Evolutionary conservation across 1,284 basidiomycete genomes (phyloP).

Genomic region (Apiotrichum gamsii): DNA sequence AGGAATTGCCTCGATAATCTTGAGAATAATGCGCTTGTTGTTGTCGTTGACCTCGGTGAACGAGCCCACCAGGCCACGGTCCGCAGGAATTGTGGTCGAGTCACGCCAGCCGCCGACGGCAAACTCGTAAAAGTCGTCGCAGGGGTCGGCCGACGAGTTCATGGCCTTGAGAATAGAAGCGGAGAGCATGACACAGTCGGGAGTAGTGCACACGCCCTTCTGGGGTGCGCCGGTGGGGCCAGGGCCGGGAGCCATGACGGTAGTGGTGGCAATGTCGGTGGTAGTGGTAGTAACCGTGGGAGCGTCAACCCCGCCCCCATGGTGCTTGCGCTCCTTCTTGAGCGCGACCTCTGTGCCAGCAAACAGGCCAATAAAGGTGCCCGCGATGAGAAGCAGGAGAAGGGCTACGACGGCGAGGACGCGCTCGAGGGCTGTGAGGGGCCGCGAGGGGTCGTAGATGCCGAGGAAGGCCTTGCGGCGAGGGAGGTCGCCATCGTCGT

Average conservation of each 20-base stretch:
- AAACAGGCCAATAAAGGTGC: constrained; percentile 87
- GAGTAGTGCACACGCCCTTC: constrained; percentile 64
- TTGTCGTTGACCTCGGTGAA: constrained; percentile 48
- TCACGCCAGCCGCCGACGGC: constrained; percentile 76
- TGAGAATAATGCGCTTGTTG: constrained; percentile 48
- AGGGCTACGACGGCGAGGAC: constrained; percentile 69
- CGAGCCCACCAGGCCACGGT: constrained; percentile 59
- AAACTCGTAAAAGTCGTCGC: constrained; percentile 91
- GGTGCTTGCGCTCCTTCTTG: constrained; percentile 50
- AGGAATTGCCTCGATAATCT: constrained; percentile 45
- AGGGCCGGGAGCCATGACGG: constrained; percentile 24
- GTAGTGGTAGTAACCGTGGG: constrained; percentile 34
- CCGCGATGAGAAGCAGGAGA: constrained; percentile 69
- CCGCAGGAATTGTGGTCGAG: constrained; percentile 72
- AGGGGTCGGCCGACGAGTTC: constrained; percentile 79
- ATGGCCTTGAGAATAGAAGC: constrained; percentile 74
- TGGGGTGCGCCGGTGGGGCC: background rate
- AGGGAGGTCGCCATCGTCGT: constrained; percentile 18
- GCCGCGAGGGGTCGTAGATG: constrained; percentile 49
- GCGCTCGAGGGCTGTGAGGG: constrained; percentile 78
- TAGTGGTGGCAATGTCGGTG: constrained; percentile 46
- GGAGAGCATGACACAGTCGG: constrained; percentile 76
- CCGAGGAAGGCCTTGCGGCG: constrained; percentile 13
- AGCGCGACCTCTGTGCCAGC: constrained; percentile 75
- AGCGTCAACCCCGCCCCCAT: constrained; percentile 24